Percentiles rank a stretch among this genome's conserved stretches.
These are phyloP conservation scores for Hydnomerulius pinastri DNA, from an alignment of 768 basidiomycete genomes.

Conservation along the genomic window DNA sequence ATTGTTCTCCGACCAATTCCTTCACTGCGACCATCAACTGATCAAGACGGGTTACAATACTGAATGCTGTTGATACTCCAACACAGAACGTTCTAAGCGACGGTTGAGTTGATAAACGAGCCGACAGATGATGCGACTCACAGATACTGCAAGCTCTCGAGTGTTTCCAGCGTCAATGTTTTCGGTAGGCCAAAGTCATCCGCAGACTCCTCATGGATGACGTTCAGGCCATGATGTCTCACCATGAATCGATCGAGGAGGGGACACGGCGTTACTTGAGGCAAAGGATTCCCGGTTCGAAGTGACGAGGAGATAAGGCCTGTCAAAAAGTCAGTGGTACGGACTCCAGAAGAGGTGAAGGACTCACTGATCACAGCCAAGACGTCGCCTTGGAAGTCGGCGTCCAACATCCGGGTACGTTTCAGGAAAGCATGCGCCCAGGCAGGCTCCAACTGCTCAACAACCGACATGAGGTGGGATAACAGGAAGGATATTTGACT, in stretches of 20 bases:
- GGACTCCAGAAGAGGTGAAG: background rate
- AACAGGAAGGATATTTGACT: conserved; percentile 72
- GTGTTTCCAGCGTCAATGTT: conserved; percentile 67
- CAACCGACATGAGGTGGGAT: conserved; percentile 71
- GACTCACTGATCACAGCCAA: conserved; percentile 75
- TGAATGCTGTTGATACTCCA: conserved; percentile 68
- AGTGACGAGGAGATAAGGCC: conserved; percentile 79
- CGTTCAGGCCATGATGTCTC: conserved; percentile 58
- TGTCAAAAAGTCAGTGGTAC: conserved; percentile 27
- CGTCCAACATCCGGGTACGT: conserved; percentile 73
- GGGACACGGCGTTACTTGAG: conserved; percentile 85
- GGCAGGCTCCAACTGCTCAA: conserved; percentile 69
- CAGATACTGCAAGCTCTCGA: conserved; percentile 80
- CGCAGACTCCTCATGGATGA: conserved; percentile 70
- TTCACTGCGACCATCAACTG: conserved; percentile 79
- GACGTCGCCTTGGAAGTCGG: conserved; percentile 82
- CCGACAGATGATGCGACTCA: conserved; percentile 39
- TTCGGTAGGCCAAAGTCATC: conserved; percentile 76
- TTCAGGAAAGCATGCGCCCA: conserved; percentile 80
- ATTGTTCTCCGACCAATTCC: conserved; percentile 85
- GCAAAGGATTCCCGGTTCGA: conserved; percentile 71
- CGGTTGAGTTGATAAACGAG: conserved; percentile 6
- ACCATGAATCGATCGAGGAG: conserved; percentile 48
- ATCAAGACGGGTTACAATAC: conserved; percentile 73
- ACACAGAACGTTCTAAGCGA: conserved; percentile 67